Base-by-base conservation (phyloP, 23 red algal genomes). In the Gracilaria gracilis region DNA sequence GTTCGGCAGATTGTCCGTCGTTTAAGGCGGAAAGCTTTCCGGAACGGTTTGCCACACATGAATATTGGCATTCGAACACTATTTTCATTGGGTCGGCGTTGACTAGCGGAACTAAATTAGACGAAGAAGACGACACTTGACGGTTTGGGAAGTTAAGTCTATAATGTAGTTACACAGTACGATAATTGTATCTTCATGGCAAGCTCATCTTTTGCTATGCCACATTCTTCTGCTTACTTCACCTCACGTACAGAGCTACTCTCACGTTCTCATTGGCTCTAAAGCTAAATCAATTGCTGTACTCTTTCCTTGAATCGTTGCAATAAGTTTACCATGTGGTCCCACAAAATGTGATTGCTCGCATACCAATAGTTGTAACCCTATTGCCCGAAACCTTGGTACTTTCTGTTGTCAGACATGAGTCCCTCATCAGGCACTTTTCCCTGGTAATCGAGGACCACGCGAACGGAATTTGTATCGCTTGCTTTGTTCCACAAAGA, bases 401-500 rank as follows among this genome's bases (percentile, higher is more conserved):
- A n/a, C n/a, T n/a, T n/a, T n/a, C n/a, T n/a, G n/a, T n/a, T n/a
- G n/a, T n/a, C n/a, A n/a, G n/a, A n/a, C 34, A 46, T 42, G 19
- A 61, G 14, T 17, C 27, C 2, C 34, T 35, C 32, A 32, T 50
- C 20, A 85, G 5, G 51, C 65, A 5, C 59, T 65, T 29, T 85
- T 85, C 13, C 55, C 79, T 6, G 48, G 50, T 15, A 82, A 21
- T 65, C 53, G 15, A 6, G 23, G 72, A 25, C 72, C 46, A 25
- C 72, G 72, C 31, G 72, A 46, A 28, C 40, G 40, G 46, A 51
- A 77, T 77, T 34, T 25, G 20, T 77, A 77, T 51, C 72, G 40
- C 46, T 31, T 77, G 9, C 34, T 12, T 51, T 5, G 31, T 29
- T 51, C 34, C 9, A 4, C 72, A 50, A 82, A 82, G 24, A 82